phyloP scores from a whole-genome alignment of 2,329 filamentous ascomycete genomes.

The Fusarium sambucinum region DNA sequence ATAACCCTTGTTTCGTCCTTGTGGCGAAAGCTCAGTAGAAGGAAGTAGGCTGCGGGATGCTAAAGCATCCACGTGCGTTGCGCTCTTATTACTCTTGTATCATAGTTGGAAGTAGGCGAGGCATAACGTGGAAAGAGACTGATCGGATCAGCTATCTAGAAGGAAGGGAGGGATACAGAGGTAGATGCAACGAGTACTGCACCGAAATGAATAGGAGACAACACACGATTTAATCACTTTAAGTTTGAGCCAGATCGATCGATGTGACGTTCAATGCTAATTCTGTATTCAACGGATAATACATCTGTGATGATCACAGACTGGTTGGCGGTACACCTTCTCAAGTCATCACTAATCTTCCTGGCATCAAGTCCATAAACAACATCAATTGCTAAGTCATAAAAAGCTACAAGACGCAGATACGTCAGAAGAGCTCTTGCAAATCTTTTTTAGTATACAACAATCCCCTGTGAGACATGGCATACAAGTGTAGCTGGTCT shows the following conservation, averaged over 20 bases:
- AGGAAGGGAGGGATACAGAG: constrained; percentile 5
- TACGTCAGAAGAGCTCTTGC: constrained; percentile 16
- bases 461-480: constrained; percentile 29
- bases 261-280: background rate
- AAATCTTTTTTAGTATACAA: constrained; percentile 41
- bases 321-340: no score
- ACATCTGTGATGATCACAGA: background rate
- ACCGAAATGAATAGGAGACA: constrained; percentile 23
- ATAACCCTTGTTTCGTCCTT: constrained; percentile 4
- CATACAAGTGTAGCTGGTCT: constrained; percentile 18
- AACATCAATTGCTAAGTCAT: constrained; percentile 40
- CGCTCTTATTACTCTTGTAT: constrained; percentile 34
- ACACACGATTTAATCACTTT: constrained; percentile 22
- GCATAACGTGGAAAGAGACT: background rate
- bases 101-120: constrained; percentile 24
- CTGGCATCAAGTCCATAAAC: constrained; percentile 9
- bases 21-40: constrained; percentile 8
- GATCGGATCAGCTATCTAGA: constrained; percentile 1
- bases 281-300: background rate
- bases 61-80: constrained; percentile 2
- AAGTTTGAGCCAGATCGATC: background rate
- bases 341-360: background rate
- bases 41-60: constrained; percentile 5
- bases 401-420: constrained; percentile 31
- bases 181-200: constrained; percentile 22